These are phyloP conservation scores for Penicillium glabrum DNA, from an alignment of 2,329 filamentous ascomycete species.

Conservation along the genomic window DNA sequence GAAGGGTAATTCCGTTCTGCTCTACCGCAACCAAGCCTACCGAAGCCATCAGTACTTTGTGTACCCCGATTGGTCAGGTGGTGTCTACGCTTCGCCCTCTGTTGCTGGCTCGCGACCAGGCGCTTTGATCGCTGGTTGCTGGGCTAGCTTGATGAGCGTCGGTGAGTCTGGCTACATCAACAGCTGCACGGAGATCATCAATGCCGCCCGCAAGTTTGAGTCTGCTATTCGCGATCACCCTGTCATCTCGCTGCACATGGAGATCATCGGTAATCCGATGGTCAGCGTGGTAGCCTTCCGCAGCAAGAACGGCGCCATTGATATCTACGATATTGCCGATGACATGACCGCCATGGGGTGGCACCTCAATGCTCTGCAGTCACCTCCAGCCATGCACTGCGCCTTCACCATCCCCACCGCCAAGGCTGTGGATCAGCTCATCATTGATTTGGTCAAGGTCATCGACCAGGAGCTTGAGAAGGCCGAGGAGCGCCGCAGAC, in stretches of 20 bases:
- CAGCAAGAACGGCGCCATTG: constrained; percentile 66
- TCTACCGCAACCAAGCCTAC: constrained; percentile 79
- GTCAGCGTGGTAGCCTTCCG: constrained; percentile 89
- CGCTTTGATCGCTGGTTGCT: constrained; percentile 92
- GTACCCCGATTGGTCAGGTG: constrained; percentile 89
- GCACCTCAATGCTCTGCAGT: constrained; percentile 94
- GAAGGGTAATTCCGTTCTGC: constrained; percentile 90
- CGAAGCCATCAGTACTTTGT: constrained; percentile 96
- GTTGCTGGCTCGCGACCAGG: constrained; percentile 91
- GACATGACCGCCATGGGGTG: constrained; percentile 81
- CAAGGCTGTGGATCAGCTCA: constrained; percentile 75
- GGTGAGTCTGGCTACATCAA: constrained; percentile 87
- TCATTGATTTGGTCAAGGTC: constrained; percentile 64
- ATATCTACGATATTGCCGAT: constrained; percentile 94
- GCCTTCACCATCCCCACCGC: constrained; percentile 88
- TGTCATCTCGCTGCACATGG: constrained; percentile 68
- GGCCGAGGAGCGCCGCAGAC: constrained; percentile 65
- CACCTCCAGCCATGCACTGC: constrained; percentile 87
- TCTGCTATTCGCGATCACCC: constrained; percentile 70
- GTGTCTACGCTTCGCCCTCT: constrained; percentile 90
- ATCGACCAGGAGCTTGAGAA: constrained; percentile 72
- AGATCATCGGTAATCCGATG: constrained; percentile 78
- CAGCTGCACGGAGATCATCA: constrained; percentile 84
- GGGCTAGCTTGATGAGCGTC: constrained; percentile 85
- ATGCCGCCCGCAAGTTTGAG: constrained; percentile 78